Conservation (phyloP, 2,329 filamentous ascomycete genomes). For the Neophaeococcomyces aloes region DNA sequence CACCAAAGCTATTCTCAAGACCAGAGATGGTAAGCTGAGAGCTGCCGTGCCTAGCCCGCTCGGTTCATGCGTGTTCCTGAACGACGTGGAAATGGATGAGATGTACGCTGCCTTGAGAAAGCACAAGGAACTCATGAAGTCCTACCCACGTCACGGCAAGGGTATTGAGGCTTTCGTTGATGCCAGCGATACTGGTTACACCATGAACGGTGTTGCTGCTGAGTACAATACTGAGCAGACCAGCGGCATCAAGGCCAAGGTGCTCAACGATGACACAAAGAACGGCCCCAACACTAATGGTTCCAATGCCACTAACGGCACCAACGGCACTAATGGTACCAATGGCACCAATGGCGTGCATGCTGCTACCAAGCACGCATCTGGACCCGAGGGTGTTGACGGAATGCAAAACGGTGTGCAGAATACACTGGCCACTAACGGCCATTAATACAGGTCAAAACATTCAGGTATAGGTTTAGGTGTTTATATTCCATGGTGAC, state of each 20-base stretch:
- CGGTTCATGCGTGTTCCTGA: constrained; percentile 57
- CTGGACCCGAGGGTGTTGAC: constrained; percentile 12
- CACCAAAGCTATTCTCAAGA: constrained; percentile 60
- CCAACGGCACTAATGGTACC: constrained; percentile 11
- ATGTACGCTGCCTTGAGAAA: constrained; percentile 49
- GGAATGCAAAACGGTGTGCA: constrained; percentile 11
- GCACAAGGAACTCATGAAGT: constrained; percentile 55
- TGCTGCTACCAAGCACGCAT: constrained; percentile 12
- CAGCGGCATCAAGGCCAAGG: constrained; percentile 15
- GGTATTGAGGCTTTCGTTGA: constrained; percentile 62
- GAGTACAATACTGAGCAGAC: constrained; percentile 11
- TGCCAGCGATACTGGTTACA: constrained; percentile 55
- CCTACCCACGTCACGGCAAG: constrained; percentile 52
- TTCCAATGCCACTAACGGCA: no score
- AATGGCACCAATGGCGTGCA: constrained; percentile 10
- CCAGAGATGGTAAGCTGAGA: constrained; percentile 56
- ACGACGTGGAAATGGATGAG: constrained; percentile 53
- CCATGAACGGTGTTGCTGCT: constrained; percentile 31
- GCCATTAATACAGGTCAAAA: neutral
- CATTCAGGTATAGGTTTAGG: neutral
- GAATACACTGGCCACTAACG: neutral
- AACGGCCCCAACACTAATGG: neutral
- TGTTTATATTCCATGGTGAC: no score
- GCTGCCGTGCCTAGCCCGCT: constrained; percentile 59
- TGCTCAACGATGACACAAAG: constrained; percentile 17